A percentile compares a stretch with the other conserved stretches of the same genome.
These are phyloP conservation scores for Colletotrichum sp. DNA, from an alignment of 2,329 filamentous ascomycete species.

Conservation along the genomic window DNA sequence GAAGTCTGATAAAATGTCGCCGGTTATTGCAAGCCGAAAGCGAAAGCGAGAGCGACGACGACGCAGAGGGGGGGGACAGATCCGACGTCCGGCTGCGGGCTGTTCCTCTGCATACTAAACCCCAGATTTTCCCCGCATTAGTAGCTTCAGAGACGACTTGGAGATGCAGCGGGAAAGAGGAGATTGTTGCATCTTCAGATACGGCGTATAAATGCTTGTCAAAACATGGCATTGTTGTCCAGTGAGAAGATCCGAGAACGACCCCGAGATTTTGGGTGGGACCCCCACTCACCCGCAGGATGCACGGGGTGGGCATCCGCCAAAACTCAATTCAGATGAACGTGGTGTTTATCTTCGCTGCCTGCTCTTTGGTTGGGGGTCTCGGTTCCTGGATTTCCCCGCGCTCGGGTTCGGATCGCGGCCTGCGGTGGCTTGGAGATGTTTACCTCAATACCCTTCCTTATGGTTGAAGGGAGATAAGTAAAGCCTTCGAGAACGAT, in stretches of 20 bases:
- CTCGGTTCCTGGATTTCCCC: not conserved
- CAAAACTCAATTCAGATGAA: not conserved
- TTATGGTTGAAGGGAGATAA: not conserved
- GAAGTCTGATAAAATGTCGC: not conserved
- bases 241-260: no score
- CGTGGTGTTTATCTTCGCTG: not conserved
- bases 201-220: not conserved
- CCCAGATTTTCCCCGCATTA: not conserved
- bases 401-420: not conserved
- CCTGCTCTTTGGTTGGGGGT: no score
- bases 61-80: not conserved
- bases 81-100: not conserved
- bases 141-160: not conserved
- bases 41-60: not conserved
- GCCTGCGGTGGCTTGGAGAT: not conserved
- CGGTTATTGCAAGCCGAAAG: not conserved
- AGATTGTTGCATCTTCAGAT: not conserved
- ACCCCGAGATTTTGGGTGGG: no score
- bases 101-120: not conserved
- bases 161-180: not conserved
- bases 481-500: no score
- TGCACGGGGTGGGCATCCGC: not conserved
- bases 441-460: not conserved
- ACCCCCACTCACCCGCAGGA: not conserved
- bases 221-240: not conserved